phyloP scores from a whole-genome alignment of 2,329 filamentous ascomycete genomes.

The Trichoderma semiorbis region DNA sequence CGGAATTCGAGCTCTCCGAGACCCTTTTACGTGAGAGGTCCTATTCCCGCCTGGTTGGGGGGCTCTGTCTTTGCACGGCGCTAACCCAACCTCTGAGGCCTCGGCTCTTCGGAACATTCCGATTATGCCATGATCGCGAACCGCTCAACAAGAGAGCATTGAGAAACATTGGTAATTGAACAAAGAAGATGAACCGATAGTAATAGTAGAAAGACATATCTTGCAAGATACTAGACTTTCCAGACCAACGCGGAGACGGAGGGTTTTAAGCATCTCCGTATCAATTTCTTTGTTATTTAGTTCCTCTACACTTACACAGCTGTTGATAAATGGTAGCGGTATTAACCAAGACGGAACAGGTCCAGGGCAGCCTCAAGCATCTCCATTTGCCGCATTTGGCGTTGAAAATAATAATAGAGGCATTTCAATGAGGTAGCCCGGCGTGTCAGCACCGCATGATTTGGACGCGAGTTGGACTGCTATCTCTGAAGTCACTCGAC shows the following conservation, averaged over 20 bases:
- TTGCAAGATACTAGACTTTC: background rate
- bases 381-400: background rate
- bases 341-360: background rate
- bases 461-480: background rate
- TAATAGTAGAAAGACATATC: background rate
- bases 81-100: background rate
- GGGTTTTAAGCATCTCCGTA: too few species aligned
- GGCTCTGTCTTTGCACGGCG: background rate
- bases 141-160: background rate
- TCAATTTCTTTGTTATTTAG: too few species aligned
- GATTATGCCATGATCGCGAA: background rate
- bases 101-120: background rate
- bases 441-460: background rate
- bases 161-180: background rate
- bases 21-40: too few species aligned
- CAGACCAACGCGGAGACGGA: too few species aligned
- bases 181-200: background rate
- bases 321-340: too few species aligned
- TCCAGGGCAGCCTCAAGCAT: background rate
- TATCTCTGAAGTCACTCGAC: background rate
- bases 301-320: too few species aligned
- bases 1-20: too few species aligned
- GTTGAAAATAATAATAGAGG: background rate
- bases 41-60: background rate
- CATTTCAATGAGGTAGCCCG: background rate